Percentiles rank a stretch among this genome's conserved stretches.
These are phyloP conservation scores for Orbilia oligospora DNA, from an alignment of 2,329 filamentous ascomycete genomes.

Conservation along the genomic window DNA sequence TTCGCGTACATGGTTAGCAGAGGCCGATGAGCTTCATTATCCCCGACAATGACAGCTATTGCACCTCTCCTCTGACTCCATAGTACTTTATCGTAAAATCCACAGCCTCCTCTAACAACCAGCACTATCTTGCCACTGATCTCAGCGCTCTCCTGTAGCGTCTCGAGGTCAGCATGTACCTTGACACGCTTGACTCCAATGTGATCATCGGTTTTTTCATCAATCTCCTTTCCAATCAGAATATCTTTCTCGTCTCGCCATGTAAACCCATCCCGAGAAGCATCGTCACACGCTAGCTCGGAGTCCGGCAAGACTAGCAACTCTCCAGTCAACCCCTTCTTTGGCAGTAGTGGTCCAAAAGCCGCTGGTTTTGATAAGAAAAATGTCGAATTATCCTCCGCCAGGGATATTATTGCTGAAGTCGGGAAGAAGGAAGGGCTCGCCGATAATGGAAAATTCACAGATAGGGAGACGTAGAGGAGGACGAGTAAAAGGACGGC, in stretches of 20 bases:
- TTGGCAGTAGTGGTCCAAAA: conserved; percentile 85
- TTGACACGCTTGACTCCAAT: conserved; percentile 54
- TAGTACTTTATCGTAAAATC: conserved; percentile 96
- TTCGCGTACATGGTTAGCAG: conserved; percentile 98
- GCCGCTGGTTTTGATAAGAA: conserved; percentile 93
- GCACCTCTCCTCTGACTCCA: conserved; percentile 95
- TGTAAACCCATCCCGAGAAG: conserved; percentile 83
- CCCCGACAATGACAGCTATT: conserved; percentile 90
- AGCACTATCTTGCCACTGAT: conserved; percentile 94
- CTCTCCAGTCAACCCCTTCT: conserved; percentile 84
- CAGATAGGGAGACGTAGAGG: conserved; percentile 53
- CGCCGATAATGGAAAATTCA: conserved; percentile 60
- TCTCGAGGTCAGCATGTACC: conserved; percentile 85
- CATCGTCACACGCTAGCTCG: conserved; percentile 94
- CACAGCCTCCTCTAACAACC: conserved; percentile 91
- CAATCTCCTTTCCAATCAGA: conserved; percentile 62
- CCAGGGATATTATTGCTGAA: conserved; percentile 94
- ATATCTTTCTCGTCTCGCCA: conserved; percentile 66
- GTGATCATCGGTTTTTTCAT: conserved; percentile 61
- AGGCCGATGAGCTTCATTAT: conserved; percentile 88
- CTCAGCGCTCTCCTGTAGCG: conserved; percentile 89
- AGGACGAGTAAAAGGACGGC: conserved; percentile 57
- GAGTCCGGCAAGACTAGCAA: conserved; percentile 78
- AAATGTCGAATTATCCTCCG: conserved; percentile 97
- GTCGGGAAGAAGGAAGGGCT: conserved; percentile 91